phyloP scores from a whole-genome alignment of 1,139 yeast genomes.

The Pichia sp. region DNA sequence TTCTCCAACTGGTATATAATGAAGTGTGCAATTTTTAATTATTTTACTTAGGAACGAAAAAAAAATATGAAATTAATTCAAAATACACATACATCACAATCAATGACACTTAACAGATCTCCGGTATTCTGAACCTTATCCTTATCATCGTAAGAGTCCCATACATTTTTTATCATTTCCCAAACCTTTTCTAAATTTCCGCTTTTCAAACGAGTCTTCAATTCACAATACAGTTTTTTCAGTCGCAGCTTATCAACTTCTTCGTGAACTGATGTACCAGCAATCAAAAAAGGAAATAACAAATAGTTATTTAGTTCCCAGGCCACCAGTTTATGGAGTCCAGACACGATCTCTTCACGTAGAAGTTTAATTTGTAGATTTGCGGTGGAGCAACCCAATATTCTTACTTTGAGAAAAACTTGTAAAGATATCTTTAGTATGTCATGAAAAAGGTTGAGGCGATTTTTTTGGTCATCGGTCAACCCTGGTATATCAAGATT shows the following conservation, averaged over 20 bases:
- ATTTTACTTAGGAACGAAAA: neutral
- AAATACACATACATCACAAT: constrained; percentile 3
- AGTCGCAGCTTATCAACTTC: constrained; percentile 20
- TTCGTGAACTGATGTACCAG: constrained; percentile 25
- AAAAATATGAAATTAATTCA: neutral
- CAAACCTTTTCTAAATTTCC: constrained; percentile 18
- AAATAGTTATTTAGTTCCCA: constrained; percentile 18
- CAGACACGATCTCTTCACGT: constrained; percentile 18
- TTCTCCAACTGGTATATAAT: neutral
- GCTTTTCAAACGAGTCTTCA: constrained; percentile 13
- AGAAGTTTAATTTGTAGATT: constrained; percentile 22
- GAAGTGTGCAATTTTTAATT: neutral
- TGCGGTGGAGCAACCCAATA: constrained; percentile 20
- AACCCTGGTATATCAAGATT: neutral
- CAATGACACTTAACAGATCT: neutral
- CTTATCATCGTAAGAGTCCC: constrained; percentile 12
- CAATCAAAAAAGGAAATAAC: constrained; percentile 23
- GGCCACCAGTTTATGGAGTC: constrained; percentile 15
- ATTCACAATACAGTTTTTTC: constrained; percentile 17
- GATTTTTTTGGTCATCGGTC: neutral
- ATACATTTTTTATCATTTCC: constrained; percentile 21
- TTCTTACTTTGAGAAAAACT: constrained; percentile 21
- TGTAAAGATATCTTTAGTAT: constrained; percentile 20
- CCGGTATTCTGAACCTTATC: neutral
- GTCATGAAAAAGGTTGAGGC: constrained; percentile 18